phyloP scores from a whole-genome alignment of 768 basidiomycete genomes.

The Austroboletus eburneus region DNA sequence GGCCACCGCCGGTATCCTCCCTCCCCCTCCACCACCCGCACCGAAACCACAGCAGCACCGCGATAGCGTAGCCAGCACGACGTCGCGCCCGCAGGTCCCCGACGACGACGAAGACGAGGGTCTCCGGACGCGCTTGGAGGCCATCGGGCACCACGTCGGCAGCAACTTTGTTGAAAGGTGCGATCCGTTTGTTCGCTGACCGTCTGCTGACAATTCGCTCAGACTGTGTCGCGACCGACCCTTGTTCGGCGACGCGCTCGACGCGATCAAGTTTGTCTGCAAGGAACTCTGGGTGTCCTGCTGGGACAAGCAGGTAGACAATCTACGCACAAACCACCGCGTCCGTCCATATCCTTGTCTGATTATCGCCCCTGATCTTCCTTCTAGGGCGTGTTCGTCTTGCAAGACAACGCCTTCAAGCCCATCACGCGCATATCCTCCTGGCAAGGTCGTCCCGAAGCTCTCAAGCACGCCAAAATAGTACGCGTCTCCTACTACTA shows the following conservation, averaged over 20 bases:
- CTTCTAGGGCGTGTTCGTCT: slow-evolving; percentile 81
- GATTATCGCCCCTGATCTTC: neutral
- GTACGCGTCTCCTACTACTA: slow-evolving; percentile 37
- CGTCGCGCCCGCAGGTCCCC: slow-evolving; percentile 11
- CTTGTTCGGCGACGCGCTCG: slow-evolving; percentile 78
- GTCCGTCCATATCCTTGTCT: slow-evolving; percentile 40
- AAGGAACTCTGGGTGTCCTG: slow-evolving; percentile 92
- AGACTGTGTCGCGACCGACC: slow-evolving; percentile 76
- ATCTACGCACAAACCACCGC: slow-evolving; percentile 90
- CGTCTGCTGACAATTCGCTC: neutral
- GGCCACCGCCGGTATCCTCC: slow-evolving; percentile 72
- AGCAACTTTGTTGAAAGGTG: slow-evolving; percentile 84
- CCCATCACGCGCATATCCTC: slow-evolving; percentile 80
- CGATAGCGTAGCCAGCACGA: slow-evolving; percentile 13
- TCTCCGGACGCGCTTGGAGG: slow-evolving; percentile 64
- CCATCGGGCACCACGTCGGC: slow-evolving; percentile 83
- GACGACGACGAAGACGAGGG: slow-evolving; percentile 73
- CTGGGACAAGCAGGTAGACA: slow-evolving; percentile 96
- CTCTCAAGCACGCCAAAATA: slow-evolving; percentile 63
- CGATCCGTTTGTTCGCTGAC: neutral
- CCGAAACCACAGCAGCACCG: slow-evolving; percentile 36
- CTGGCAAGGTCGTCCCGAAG: slow-evolving; percentile 71
- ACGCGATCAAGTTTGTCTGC: slow-evolving; percentile 92
- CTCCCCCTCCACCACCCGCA: slow-evolving; percentile 41
- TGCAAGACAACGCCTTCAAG: slow-evolving; percentile 89